phyloP scores from a whole-genome alignment of 2,329 filamentous ascomycete species.

The Phialophora verrucosa region DNA sequence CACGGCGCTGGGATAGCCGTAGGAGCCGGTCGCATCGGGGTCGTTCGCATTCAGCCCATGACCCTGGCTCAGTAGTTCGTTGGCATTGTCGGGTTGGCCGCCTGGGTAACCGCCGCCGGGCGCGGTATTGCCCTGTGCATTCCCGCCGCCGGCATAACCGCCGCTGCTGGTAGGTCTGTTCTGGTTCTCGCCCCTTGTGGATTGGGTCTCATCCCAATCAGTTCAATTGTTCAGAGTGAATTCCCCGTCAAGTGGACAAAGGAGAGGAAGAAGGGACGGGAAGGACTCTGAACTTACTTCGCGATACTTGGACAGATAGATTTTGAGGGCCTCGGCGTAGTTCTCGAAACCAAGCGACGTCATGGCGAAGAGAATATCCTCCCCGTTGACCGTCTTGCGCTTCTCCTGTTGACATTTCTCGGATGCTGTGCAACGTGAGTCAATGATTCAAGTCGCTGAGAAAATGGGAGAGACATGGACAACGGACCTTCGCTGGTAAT shows the following conservation, averaged over 20 bases:
- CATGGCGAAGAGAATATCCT: conserved; percentile 99
- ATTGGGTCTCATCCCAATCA: conserved; percentile 73
- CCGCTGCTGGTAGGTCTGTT: conserved; percentile 59
- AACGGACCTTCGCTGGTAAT: conserved; percentile 92
- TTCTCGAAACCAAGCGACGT: conserved; percentile 98
- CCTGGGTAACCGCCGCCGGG: conserved; percentile 44
- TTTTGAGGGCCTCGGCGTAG: conserved; percentile 96
- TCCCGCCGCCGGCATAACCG: conserved; percentile 47
- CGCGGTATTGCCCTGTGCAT: conserved; percentile 42
- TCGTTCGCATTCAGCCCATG: conserved; percentile 51
- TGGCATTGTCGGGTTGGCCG: conserved; percentile 50
- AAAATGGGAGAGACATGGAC: background rate
- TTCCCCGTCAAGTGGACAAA: conserved; percentile 45
- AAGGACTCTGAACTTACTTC: conserved; percentile 72
- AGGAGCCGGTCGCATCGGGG: conserved; percentile 50
- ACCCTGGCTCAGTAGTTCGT: conserved; percentile 52
- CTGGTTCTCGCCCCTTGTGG: conserved; percentile 71
- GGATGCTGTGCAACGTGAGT: conserved; percentile 68
- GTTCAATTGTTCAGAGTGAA: conserved; percentile 56
- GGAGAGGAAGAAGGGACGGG: conserved; percentile 30
- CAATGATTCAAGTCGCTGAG: conserved; percentile 26
- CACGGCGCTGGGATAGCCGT: conserved; percentile 55
- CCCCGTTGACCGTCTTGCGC: conserved; percentile 97
- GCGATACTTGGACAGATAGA: conserved; percentile 95
- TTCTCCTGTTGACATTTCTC: conserved; percentile 99